A percentile compares a stretch with the other conserved stretches of the same genome.
phyloP scores from a whole-genome alignment of 2,329 filamentous ascomycete species.

The Fusarium algeriense region DNA sequence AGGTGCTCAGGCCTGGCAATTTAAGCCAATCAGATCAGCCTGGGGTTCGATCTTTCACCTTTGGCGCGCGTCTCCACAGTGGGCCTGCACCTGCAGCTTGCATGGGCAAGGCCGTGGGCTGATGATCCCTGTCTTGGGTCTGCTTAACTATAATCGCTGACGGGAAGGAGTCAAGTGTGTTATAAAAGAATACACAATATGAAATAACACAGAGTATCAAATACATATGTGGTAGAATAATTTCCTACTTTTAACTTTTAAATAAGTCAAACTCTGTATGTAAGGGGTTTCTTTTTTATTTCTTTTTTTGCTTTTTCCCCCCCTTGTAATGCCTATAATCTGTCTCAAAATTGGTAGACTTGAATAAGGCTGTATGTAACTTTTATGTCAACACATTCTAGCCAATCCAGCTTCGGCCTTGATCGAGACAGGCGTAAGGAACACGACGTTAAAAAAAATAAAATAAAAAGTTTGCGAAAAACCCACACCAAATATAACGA shows the following conservation, averaged over 20 bases:
- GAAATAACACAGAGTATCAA: neutral
- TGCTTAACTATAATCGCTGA: conserved; percentile 28
- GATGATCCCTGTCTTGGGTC: conserved; percentile 32
- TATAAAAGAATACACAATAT: neutral
- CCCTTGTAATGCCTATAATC: too few species aligned
- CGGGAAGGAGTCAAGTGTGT: conserved; percentile 22
- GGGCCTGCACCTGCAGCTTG: conserved; percentile 38
- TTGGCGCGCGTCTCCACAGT: conserved; percentile 41
- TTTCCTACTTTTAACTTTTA: too few species aligned
- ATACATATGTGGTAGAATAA: neutral
- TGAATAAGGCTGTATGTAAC: neutral
- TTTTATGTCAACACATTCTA: conserved; percentile 2
- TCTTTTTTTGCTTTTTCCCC: too few species aligned
- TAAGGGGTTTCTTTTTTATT: too few species aligned
- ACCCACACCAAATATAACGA: conserved; percentile 16
- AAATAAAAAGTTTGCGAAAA: conserved; percentile 25
- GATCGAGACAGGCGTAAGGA: conserved; percentile 15
- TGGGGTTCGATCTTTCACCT: conserved; percentile 24
- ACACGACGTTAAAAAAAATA: conserved; percentile 8
- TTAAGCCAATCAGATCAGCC: neutral
- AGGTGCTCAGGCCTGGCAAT: neutral
- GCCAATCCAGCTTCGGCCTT: conserved; percentile 29
- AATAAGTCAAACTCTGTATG: too few species aligned
- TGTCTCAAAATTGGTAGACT: too few species aligned
- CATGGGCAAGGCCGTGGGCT: conserved; percentile 29